Base-by-base conservation (phyloP, 768 basidiomycete genomes). In the Suillus hirtellus region DNA sequence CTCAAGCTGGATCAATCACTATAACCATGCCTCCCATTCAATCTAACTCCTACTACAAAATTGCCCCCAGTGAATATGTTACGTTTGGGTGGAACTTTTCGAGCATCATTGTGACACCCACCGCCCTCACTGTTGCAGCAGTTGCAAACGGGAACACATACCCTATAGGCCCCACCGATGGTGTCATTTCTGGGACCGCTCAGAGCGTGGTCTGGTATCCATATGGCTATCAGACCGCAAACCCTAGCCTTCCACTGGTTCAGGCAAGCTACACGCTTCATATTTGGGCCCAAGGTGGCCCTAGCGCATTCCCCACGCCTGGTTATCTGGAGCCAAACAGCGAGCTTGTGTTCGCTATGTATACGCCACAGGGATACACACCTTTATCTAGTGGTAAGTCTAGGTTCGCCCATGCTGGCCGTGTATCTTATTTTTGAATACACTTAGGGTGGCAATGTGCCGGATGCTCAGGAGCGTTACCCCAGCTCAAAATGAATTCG, bases 81-180 rank as follows among this genome's bases (percentile, higher is more conserved):
- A 89, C 87, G 35, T 87, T 90, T 72, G 89, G 83, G n/a, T 90
- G 89, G 89, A 90, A 88, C 71, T 81, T 87, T 67, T 86, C 84
- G n/a, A 76, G 80, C 66, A 73, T 90, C 15, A 79, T 80, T 63
- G 74, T 78, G 62, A 78, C 77, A 0, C 89, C 89, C 2, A 75
- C 77, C 12, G 69, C 77, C 61, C 76, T 90, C 62, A 90, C 89
- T 15, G 77, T 90, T 55, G 81, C 84, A 55, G 89, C 89, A 52
- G 80, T 84, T 59, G 81, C 83, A 15, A 90, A 89, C 69, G 86
- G 87, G 4, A 83, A 85, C 73, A 89, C 88, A 21, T 90, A 88
- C 69, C 83, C 86, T 1, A 79, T 90, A 9, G 88, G 87, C 0
- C 84, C 86, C 2, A 78, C 85, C 14, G 68, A 84, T 65, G 82